Percentiles rank a stretch among this genome's conserved stretches.
Evolutionary conservation across 176 grass and related monocot species (phyloP).

Genomic region (Puya raimondii): DNA sequence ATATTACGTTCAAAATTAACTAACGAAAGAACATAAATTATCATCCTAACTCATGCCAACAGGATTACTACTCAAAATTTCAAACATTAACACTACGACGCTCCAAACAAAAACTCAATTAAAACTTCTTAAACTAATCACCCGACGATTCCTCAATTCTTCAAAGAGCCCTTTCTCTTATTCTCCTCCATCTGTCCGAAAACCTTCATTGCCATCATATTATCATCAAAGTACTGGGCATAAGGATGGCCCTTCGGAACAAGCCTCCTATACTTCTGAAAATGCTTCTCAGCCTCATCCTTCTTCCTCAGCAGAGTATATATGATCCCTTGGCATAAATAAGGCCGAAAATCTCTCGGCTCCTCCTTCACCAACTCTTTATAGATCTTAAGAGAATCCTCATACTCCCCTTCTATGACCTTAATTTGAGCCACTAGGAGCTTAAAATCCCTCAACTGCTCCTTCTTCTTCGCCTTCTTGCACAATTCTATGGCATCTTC

Average conservation of each 20-base stretch:
- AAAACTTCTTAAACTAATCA: neutral
- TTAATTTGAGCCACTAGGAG: conserved; percentile 37
- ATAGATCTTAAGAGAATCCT: conserved; percentile 33
- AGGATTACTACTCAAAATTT: neutral
- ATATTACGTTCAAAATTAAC: neutral
- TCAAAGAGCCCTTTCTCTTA: conserved; percentile 22
- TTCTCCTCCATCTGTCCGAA: conserved; percentile 29
- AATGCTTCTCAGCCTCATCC: conserved; percentile 37
- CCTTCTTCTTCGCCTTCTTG: conserved; percentile 26
- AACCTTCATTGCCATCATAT: conserved; percentile 27
- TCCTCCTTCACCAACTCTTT: conserved; percentile 44
- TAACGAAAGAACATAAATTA: neutral
- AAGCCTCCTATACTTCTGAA: conserved; percentile 34
- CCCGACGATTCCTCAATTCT: conserved; percentile 9
- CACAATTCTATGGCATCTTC: conserved; percentile 32
- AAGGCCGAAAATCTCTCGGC: conserved; percentile 40
- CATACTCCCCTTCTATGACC: conserved; percentile 32
- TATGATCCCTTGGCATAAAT: conserved; percentile 43
- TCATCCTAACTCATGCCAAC: neutral
- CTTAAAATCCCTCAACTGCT: conserved; percentile 36
- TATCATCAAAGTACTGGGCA: conserved; percentile 29
- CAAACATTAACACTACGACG: neutral
- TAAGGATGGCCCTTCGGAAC: conserved; percentile 41
- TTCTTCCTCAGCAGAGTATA: conserved; percentile 36
- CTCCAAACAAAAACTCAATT: neutral